phyloP scores from a whole-genome alignment of 805 yeast genomes.

The Vanderwaltozyma polyspora region DNA sequence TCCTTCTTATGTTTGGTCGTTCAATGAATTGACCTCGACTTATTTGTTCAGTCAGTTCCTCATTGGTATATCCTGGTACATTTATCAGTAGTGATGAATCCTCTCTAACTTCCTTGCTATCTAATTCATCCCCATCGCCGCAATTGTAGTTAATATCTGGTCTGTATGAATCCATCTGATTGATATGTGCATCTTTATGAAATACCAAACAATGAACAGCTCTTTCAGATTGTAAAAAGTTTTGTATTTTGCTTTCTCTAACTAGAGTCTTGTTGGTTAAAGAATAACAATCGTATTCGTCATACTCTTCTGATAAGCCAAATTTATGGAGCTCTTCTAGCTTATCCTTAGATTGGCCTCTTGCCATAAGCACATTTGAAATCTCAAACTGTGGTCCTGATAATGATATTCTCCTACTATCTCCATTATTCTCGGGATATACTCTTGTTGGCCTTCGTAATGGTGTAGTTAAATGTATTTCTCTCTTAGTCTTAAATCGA shows the following conservation, averaged over 20 bases:
- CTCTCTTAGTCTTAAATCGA: constrained; percentile 5
- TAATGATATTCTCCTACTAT: constrained; percentile 1
- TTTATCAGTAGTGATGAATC: constrained; percentile 1
- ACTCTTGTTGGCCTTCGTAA: constrained; percentile 8
- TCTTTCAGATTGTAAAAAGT: constrained; percentile 14
- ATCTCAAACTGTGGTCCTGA: too few relatives aligned
- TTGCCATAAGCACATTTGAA: too few relatives aligned
- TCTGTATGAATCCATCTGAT: constrained; percentile 8
- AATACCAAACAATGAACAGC: constrained; percentile 24
- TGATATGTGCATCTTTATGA: constrained; percentile 13
- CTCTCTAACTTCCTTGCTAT: neutral
- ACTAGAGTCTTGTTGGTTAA: constrained; percentile 14
- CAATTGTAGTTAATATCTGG: constrained; percentile 21
- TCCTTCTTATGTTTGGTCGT: constrained; percentile 14
- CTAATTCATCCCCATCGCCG: constrained; percentile 6
- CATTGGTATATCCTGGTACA: constrained; percentile 10
- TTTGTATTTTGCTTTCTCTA: constrained; percentile 14
- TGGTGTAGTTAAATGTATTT: constrained; percentile 14
- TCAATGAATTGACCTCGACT: neutral
- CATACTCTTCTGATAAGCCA: neutral
- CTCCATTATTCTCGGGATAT: neutral
- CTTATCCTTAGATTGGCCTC: too few relatives aligned
- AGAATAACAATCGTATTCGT: constrained; percentile 12
- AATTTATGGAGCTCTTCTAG: too few relatives aligned
- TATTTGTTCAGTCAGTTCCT: constrained; percentile 4